phyloP scores from a whole-genome alignment of 78 protist species.

The Isochrysis galbana region DNA sequence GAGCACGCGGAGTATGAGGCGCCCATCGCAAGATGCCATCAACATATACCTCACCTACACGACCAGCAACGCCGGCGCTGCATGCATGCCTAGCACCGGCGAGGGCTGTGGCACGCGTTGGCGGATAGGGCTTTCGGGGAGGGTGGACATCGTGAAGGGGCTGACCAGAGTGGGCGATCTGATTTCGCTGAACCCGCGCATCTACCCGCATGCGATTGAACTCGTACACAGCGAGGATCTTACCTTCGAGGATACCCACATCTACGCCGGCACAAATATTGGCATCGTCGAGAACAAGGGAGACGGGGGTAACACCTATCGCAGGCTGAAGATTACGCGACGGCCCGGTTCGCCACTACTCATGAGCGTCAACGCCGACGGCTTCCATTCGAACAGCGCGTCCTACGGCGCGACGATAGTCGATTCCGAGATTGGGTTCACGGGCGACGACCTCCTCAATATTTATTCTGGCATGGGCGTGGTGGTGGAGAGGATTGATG shows the following conservation, averaged over 20 bases:
- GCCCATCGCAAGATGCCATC: not conserved
- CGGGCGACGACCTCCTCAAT: not conserved
- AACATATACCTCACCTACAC: not conserved
- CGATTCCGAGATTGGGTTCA: not conserved
- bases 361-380: not conserved
- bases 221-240: not conserved
- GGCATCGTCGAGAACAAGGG: not conserved
- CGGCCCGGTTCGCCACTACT: not conserved
- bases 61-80: not conserved
- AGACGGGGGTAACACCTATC: not conserved
- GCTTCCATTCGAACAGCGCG: not conserved
- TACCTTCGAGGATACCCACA: not conserved
- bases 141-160: not conserved
- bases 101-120: not conserved
- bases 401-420: not conserved
- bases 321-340: not conserved
- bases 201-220: not conserved
- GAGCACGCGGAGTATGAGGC: not conserved
- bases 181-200: not conserved
- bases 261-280: not conserved
- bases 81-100: not conserved
- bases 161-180: not conserved
- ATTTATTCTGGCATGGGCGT: not conserved
- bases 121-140: not conserved
- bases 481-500: not conserved